These are phyloP conservation scores for Arctium lappa DNA, from an alignment of 129 eudicot genomes.

Conservation along the genomic window DNA sequence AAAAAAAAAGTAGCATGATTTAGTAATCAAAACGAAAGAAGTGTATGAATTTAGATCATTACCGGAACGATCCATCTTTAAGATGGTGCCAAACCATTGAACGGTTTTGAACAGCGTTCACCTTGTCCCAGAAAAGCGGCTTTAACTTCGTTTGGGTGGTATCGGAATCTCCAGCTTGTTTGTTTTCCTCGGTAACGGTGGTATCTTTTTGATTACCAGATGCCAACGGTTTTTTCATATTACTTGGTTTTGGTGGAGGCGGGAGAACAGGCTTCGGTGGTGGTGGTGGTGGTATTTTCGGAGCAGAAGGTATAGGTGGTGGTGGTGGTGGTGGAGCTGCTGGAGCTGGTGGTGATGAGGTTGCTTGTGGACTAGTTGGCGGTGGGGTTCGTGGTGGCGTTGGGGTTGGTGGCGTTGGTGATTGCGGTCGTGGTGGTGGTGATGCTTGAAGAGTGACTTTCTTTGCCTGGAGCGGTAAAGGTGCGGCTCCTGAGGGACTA, in stretches of 20 bases:
- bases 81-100: constrained; percentile 94
- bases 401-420: constrained; percentile 8
- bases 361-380: not conserved
- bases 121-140: constrained; percentile 94
- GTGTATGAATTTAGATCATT: constrained; percentile 21
- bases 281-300: constrained; percentile 66
- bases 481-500: not conserved
- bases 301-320: constrained; percentile 38
- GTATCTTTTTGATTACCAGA: constrained; percentile 29
- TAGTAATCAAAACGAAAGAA: not conserved
- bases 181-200: constrained; percentile 18
- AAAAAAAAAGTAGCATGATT: not conserved
- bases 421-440: not conserved
- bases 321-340: constrained; percentile 20
- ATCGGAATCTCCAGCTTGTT: constrained; percentile 32
- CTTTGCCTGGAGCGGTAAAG: constrained; percentile 30
- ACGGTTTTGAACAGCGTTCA: constrained; percentile 62
- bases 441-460: constrained; percentile 13
- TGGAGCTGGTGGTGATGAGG: constrained; percentile 7
- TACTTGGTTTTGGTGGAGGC: constrained; percentile 46
- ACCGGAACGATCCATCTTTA: constrained; percentile 79
- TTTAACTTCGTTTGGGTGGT: constrained; percentile 52
- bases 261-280: constrained; percentile 43
- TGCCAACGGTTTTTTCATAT: constrained; percentile 29
- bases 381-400: not conserved